Evolutionary conservation across 257 asterid species (phyloP).

Genomic region (Penstemon barbatus): DNA sequence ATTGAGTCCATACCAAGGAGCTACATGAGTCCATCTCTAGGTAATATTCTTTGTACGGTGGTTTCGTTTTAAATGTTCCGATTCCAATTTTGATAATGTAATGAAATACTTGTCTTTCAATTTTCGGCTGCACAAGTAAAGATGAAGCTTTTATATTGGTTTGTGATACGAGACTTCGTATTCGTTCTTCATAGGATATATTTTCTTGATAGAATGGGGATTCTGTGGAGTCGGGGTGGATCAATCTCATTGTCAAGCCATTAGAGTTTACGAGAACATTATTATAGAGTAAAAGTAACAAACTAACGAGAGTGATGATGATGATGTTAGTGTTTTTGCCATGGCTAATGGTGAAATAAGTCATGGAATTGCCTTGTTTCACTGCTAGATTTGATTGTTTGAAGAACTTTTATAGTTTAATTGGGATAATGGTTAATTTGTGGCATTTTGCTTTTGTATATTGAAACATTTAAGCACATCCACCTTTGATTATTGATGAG

Average conservation of each 20-base stretch:
- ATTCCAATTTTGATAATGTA: conserved; percentile 25
- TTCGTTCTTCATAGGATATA: conserved; percentile 20
- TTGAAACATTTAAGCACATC: not conserved
- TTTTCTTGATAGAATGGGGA: conserved; percentile 24
- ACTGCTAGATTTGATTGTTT: not conserved
- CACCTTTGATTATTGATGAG: not conserved
- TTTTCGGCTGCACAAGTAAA: not conserved
- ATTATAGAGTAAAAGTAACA: not conserved
- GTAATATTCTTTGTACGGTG: conserved; percentile 27
- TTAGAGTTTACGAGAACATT: conserved; percentile 12
- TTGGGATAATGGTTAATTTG: not conserved
- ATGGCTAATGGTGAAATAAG: conserved; percentile 1
- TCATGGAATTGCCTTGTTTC: not conserved
- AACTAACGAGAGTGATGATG: not conserved
- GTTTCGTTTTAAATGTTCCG: conserved; percentile 28
- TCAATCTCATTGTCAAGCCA: conserved; percentile 12
- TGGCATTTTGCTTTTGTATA: not conserved
- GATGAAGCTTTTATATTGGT: conserved; percentile 2
- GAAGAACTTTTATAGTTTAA: not conserved
- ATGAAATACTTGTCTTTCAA: conserved; percentile 5
- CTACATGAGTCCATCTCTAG: conserved; percentile 21
- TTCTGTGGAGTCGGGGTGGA: conserved; percentile 25
- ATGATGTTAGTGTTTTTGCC: not conserved
- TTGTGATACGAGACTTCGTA: conserved; percentile 16
- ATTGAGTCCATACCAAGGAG: conserved; percentile 24